A percentile compares a stretch with the other conserved stretches of the same genome.
Conservation (phyloP, 805 yeast species). For the Cyberlindnera petersonii region DNA sequence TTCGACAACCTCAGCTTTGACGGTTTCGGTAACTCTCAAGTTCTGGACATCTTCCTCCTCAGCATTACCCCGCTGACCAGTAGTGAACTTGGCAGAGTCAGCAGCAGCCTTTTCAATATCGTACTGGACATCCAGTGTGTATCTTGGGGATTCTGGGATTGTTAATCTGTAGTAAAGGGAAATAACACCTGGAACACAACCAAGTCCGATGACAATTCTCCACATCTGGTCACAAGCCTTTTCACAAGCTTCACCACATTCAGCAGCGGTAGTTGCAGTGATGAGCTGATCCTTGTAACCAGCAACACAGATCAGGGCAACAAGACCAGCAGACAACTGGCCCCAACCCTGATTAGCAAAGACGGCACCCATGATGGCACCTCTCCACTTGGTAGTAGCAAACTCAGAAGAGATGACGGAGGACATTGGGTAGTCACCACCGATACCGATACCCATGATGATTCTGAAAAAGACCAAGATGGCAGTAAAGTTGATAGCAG, state of each 20-base stretch:
- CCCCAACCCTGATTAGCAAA: conserved; percentile 98
- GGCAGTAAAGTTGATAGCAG: conserved; percentile 71
- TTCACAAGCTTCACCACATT: conserved; percentile 64
- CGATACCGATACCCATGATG: conserved; percentile 92
- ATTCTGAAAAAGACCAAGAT: conserved; percentile 75
- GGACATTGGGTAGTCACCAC: conserved; percentile 94
- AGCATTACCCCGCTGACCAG: conserved; percentile 52
- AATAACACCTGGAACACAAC: conserved; percentile 81
- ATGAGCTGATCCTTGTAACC: conserved; percentile 66
- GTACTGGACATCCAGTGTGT: conserved; percentile 69
- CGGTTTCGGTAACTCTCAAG: conserved; percentile 44
- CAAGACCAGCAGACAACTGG: conserved; percentile 83
- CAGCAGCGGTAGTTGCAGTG: conserved; percentile 47
- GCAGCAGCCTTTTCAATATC: conserved; percentile 55
- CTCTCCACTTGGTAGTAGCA: conserved; percentile 94
- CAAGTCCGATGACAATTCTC: conserved; percentile 88
- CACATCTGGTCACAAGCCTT: conserved; percentile 90
- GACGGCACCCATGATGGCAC: conserved; percentile 95
- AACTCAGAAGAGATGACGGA: conserved; percentile 92
- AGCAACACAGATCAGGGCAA: conserved; percentile 70
- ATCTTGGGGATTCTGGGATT: conserved; percentile 93
- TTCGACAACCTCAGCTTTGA: conserved; percentile 46
- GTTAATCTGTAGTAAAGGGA: conserved; percentile 90
- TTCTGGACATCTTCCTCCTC: conserved; percentile 40
- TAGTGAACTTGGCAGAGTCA: conserved; percentile 46